phyloP scores from a whole-genome alignment of 2,329 filamentous ascomycete species.

The Iodosphaeria phyllophila region DNA sequence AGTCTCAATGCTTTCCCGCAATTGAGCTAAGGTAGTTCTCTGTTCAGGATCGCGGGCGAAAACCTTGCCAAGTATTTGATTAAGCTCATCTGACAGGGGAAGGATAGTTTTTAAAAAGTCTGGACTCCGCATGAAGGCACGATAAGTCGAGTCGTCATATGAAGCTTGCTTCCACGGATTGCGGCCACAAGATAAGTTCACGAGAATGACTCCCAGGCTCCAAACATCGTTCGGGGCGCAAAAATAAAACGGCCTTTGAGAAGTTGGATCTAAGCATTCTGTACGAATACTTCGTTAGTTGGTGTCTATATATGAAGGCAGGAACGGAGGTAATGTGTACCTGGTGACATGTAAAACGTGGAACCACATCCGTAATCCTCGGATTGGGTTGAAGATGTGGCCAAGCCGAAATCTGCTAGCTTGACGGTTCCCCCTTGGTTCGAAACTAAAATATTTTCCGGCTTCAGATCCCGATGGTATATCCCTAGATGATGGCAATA shows the following conservation, averaged over 20 bases:
- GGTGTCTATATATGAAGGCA: constrained; percentile 8
- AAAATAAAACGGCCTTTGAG: constrained; percentile 62
- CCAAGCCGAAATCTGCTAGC: constrained; percentile 91
- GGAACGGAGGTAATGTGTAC: constrained; percentile 15
- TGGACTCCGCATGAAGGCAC: constrained; percentile 67
- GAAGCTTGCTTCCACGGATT: constrained; percentile 99
- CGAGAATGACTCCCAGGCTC: constrained; percentile 93
- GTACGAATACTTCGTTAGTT: constrained; percentile 11
- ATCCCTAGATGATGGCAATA: constrained; percentile 87
- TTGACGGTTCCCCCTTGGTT: constrained; percentile 81
- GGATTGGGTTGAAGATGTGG: constrained; percentile 65
- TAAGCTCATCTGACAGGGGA: constrained; percentile 75
- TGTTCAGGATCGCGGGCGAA: constrained; percentile 74
- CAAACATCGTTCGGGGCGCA: constrained; percentile 94
- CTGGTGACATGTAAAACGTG: constrained; percentile 98
- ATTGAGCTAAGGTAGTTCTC: constrained; percentile 64
- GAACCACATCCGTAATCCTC: constrained; percentile 96
- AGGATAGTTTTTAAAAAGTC: constrained; percentile 87
- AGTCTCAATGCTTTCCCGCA: constrained; percentile 56
- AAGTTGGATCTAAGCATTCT: constrained; percentile 78
- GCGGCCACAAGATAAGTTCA: constrained; percentile 92
- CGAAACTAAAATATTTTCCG: constrained; percentile 90
- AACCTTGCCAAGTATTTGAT: constrained; percentile 69
- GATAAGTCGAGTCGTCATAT: constrained; percentile 83
- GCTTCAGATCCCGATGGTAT: constrained; percentile 94